These are phyloP conservation scores for Liriodendron chinense DNA, from an alignment of 164 flowering plant genomes.

Conservation along the genomic window DNA sequence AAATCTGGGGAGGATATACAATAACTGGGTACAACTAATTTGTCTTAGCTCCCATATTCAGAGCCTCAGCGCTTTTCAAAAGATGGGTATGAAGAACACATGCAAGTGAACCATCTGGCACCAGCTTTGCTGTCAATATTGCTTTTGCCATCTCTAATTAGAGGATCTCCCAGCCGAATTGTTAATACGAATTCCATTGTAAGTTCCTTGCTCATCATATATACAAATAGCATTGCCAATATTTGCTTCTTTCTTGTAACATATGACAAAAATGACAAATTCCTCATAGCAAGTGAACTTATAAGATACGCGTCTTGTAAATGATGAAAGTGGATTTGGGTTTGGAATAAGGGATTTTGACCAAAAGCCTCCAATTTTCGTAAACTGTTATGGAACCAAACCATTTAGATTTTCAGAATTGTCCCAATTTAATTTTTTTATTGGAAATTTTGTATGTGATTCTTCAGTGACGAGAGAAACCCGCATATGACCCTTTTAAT, in stretches of 20 bases:
- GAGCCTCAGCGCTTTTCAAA: slow-evolving; percentile 86
- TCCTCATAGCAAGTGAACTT: neutral
- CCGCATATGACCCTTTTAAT: no score
- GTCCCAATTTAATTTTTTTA: no score
- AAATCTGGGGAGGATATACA: neutral
- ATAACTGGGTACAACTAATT: neutral
- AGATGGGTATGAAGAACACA: slow-evolving; percentile 87
- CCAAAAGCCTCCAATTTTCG: no score
- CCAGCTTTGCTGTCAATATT: slow-evolving; percentile 89
- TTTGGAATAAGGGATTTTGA: no score
- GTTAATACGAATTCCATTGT: slow-evolving; percentile 83
- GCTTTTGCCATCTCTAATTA: slow-evolving; percentile 87
- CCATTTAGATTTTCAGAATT: no score
- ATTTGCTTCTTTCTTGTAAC: neutral
- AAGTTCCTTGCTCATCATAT: slow-evolving; percentile 21
- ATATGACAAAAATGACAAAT: neutral
- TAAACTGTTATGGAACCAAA: no score
- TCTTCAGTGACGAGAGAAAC: no score
- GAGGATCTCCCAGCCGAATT: slow-evolving; percentile 93
- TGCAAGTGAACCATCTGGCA: slow-evolving; percentile 98
- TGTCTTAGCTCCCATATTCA: slow-evolving; percentile 22
- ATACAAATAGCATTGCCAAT: neutral
- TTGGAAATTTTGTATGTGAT: no score
- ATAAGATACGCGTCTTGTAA: no score
- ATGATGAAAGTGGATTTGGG: no score